Base-by-base conservation (phyloP, 176 grass and related monocot genomes). In the Oryza rufipogon region DNA sequence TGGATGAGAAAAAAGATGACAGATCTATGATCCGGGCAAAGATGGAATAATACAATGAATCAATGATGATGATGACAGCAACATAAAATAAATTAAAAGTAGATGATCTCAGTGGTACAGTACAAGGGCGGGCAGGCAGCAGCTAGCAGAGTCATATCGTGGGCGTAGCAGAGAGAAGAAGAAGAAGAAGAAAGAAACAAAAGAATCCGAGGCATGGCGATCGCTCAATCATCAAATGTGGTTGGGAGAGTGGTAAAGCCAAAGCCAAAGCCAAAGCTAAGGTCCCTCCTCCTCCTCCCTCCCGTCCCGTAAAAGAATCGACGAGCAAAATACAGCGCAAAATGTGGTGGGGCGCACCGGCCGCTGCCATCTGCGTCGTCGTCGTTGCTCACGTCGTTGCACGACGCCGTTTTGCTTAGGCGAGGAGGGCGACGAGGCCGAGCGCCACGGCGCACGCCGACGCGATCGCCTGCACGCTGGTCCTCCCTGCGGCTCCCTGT, bases 401-500 rank as follows among this genome's bases (percentile, higher is more conserved):
- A 32, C 30, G 30, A 32, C 30, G 30, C 30, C 30, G 30, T 32
- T 32, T 32, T 32, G 30, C 30, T 32, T 93, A 90, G 77, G 78
- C 81, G 32, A 90, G 63, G 23, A 93, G 51, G 51, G 78, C 82
- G 20, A 33, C 69, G 73, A 90, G 78, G 91, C 88, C 91, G 73
- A 93, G 68, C 68, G 65, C 68, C 48, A 45, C 19, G 22, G 81
- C 85, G 68, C 81, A 88, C 15, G 58, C 81, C 68, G 75, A 68
- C 67, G 78, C 28, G 67, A 90, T 70, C 28, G 68, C 66, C 47
- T 73, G 69, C 73, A 79, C 7, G 13, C 71, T 58, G 54, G 54
- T 66, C 56, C 79, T 90, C 17, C 74, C 80, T 66, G 81, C 89
- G 3, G 22, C 88, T 19, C 13, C 78, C 91, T 93, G 91, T 93